These are phyloP conservation scores for Lippia alba DNA, from an alignment of 305 asterid genomes.

Conservation along the genomic window DNA sequence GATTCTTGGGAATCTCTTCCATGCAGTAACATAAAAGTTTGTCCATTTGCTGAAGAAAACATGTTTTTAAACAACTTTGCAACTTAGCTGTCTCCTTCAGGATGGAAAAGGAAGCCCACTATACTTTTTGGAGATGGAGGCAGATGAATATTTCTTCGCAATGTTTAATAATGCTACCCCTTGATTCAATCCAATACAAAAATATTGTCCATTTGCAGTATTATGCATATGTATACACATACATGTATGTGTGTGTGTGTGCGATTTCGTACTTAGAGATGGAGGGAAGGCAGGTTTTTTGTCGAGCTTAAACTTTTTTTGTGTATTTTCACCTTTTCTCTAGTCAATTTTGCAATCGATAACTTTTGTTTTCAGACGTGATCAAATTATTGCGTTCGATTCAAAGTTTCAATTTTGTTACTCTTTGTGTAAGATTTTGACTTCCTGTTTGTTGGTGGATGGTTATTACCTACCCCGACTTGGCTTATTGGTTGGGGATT, in stretches of 20 bases:
- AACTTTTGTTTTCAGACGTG: too few species aligned
- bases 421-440: too few species aligned
- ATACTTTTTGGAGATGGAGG: slow-evolving; percentile 25
- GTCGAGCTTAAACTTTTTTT: too few species aligned
- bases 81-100: slow-evolving; percentile 35
- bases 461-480: not conserved
- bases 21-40: slow-evolving; percentile 29
- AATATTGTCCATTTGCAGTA: not conserved
- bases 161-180: slow-evolving; percentile 6
- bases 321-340: too few species aligned
- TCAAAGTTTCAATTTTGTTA: too few species aligned
- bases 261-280: too few species aligned
- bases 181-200: not conserved
- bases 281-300: too few species aligned
- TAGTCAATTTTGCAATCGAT: too few species aligned
- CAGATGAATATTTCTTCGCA: slow-evolving; percentile 28
- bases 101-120: slow-evolving; percentile 31
- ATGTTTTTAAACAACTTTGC: slow-evolving; percentile 43
- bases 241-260: not conserved
- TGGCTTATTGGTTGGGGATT: not conserved
- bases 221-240: too few species aligned
- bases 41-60: slow-evolving; percentile 37
- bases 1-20: slow-evolving; percentile 51
- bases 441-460: not conserved
- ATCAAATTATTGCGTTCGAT: too few species aligned